These are phyloP conservation scores for Leccinum longicurvipes DNA, from an alignment of 768 basidiomycete species.

Conservation along the genomic window DNA sequence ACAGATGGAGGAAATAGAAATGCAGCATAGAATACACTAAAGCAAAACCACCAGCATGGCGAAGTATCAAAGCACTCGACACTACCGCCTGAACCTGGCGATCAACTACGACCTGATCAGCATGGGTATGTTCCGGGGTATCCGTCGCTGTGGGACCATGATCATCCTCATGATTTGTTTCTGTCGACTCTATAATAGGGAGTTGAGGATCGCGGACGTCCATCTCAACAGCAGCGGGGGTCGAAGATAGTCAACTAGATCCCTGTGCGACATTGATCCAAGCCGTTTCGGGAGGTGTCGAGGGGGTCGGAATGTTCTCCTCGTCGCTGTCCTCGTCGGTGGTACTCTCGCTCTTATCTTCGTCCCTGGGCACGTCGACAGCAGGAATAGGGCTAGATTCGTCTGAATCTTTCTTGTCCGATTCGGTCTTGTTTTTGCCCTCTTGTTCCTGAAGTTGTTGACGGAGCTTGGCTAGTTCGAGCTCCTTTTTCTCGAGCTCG, in stretches of 20 bases:
- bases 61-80: constrained; percentile 26
- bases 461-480: constrained; percentile 52
- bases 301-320: constrained; percentile 38
- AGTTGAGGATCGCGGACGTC: constrained; percentile 13
- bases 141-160: constrained; percentile 18
- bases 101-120: constrained; percentile 16
- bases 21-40: constrained; percentile 41
- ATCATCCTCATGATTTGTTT: constrained; percentile 19
- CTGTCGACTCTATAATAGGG: constrained; percentile 27
- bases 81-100: constrained; percentile 25
- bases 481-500: constrained; percentile 63
- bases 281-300: constrained; percentile 26
- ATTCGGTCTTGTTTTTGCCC: constrained; percentile 43
- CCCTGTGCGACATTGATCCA: constrained; percentile 27
- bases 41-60: constrained; percentile 35
- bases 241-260: constrained; percentile 32
- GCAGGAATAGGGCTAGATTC: constrained; percentile 15
- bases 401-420: constrained; percentile 37
- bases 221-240: constrained; percentile 17
- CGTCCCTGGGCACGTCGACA: constrained; percentile 20
- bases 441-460: constrained; percentile 53
- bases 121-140: constrained; percentile 20
- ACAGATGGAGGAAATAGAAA: constrained; percentile 43
- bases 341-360: constrained; percentile 31
- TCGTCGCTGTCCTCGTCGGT: constrained; percentile 41